Evolutionary conservation across 1,284 basidiomycete genomes (phyloP), one percentile per base, ranked within the genome.

Genomic region (Phellopilus nigrolimitatus): DNA sequence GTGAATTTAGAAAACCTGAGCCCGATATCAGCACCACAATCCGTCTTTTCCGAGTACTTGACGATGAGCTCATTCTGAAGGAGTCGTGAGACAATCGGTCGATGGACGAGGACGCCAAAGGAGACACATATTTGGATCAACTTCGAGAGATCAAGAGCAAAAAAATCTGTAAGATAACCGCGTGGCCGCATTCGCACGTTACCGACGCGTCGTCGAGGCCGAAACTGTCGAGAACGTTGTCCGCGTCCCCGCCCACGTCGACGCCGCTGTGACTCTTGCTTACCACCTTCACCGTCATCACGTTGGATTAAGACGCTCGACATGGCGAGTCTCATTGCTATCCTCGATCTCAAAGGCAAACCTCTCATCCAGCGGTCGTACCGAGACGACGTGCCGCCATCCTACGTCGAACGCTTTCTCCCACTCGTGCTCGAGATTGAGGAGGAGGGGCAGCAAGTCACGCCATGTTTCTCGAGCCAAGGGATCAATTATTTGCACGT

Each of bases 401-500:
- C 91, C 0, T 88, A 88, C 55, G 85, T 99, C 58, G 95, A 99
- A 65, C 82, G 87, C 44, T 99, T 99, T 69, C 77, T 99, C 37
- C 97, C 97, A 0, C 81, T 97, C 33, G 75, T 98, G 36, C 83
- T 98, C 47, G 97, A 99, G 33, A 87, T 98, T 66, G 97, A 99
- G 70, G 97, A 99, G 71, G 97, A 99, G 57, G 91, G 91, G 27
- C 86, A 93, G 62, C 92, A 88, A 64, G 89, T 91, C 31, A 93
- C 91, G 10, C 97, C 97, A 1, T 99, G 95, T 71, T 93, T 99
- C 74, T 90, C 94, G 1, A 85, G 79, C 59, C 88, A 92, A 60
- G 93, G 93, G 15, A 76, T 99, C 71, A 98, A 98, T 70, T 99
- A 95, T 71, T 91, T 98, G 87, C 95, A 98, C 68, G 97, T 99